Evolutionary conservation across 306 rosid genomes (phyloP), one percentile per base, ranked within the genome.

Genomic region (Astragalus glycyphyllos): DNA sequence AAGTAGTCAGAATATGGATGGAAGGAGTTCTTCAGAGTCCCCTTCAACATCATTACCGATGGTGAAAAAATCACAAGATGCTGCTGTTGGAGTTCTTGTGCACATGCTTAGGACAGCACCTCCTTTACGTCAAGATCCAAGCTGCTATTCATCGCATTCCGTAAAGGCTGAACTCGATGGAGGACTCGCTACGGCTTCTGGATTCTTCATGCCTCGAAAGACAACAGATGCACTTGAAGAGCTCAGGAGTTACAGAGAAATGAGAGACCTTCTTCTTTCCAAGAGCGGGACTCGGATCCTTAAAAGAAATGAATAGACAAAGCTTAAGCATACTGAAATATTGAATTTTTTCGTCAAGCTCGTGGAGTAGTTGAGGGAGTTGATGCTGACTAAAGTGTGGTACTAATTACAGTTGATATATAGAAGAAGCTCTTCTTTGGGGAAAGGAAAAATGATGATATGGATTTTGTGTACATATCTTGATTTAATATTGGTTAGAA

Each of bases 1-100:
- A 45, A 75, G 65, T 72, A 83, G 95, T 69, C 89, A 72, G 45
- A 84, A 68, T 74, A 72, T 29, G 2, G 80, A 72, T 20, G 83
- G 87, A 50, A 88, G 41, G 74, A 73, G 55, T 55, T 58, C 75
- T 35, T 65, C 77, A 0, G 95, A 86, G 20, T 45, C 57, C 41
- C 40, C 74, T 77, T 85, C 89, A 65, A 49, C 73, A 40, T 79
- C 89, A 51, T 15, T 69, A 56, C 77, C 75, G 58, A 48, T 73
- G 13, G 84, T 81, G 7, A 87, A 58, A 53, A 90, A 86, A 82
- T 90, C 98, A 16, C 93, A 87, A 46, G 97, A 88, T 55, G 97
- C 98, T 72, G 96, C 92, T 65, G 94, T 93, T 58, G 97, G 97
- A 6, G 97, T 62, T 8, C 94, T 93, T 48, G 98, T 90, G 40